These are phyloP conservation scores for Calonectria pseudoreteaudii DNA, from an alignment of 2,329 filamentous ascomycete genomes.

Conservation along the genomic window DNA sequence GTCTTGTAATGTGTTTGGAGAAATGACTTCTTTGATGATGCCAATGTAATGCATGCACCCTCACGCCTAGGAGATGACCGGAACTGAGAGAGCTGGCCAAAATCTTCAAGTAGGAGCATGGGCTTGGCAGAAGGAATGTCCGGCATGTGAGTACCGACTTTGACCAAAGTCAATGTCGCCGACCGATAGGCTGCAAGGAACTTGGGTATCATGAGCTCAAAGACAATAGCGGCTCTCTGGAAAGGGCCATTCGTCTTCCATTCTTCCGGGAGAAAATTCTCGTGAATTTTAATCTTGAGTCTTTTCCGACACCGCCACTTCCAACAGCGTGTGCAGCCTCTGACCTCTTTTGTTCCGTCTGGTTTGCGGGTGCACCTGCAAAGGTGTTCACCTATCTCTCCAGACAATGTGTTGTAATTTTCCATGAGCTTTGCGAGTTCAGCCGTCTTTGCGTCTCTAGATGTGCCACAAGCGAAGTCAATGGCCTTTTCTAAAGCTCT, in stretches of 20 bases:
- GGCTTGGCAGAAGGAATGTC: neutral
- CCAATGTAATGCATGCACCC: neutral
- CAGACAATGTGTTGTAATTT: slow-evolving; percentile 31
- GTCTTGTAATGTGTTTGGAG: neutral
- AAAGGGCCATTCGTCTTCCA: slow-evolving; percentile 51
- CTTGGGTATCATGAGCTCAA: neutral
- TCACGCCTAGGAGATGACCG: neutral
- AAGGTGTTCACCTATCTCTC: neutral
- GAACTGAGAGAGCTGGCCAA: neutral
- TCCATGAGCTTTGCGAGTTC: slow-evolving; percentile 1
- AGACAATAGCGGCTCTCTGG: slow-evolving; percentile 48
- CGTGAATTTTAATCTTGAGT: slow-evolving; percentile 53
- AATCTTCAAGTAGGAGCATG: neutral
- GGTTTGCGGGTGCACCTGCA: slow-evolving; percentile 31
- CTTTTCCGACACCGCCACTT: slow-evolving; percentile 37
- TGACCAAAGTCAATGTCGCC: neutral
- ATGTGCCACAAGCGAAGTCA: neutral
- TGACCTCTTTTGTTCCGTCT: neutral
- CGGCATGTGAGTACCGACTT: neutral
- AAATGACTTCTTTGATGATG: neutral
- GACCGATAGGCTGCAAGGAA: neutral
- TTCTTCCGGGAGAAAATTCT: slow-evolving; percentile 53
- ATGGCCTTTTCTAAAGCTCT: neutral
- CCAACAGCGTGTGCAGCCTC: slow-evolving; percentile 50
- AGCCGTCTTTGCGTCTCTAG: neutral